Evolutionary conservation across 208 protist species (phyloP), one percentile per base, ranked within the genome.

Genomic region (Leishmania lainsoni): DNA sequence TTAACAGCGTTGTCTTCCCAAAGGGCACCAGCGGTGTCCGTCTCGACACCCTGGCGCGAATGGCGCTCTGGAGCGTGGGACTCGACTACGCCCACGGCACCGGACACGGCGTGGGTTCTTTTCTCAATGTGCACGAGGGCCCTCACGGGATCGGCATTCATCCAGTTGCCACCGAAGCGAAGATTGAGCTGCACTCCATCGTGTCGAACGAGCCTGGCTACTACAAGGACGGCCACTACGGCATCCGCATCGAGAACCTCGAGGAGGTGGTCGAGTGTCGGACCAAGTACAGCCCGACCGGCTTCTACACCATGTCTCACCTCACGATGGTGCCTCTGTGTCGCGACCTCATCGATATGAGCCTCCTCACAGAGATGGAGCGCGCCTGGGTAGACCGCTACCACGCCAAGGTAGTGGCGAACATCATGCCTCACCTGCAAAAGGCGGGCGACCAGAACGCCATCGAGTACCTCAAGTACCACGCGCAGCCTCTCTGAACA

Each of bases 241-340:
- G 99, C 83, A 99, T 99, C 79, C 97, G 99, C 75, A 99, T 99
- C 80, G 99, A 99, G 82, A 99, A 99, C 85, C 90, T 99, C 48
- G 92, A 99, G 79, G 76, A 98, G 29, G 87, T 98, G n/a, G 90
- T 98, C 10, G 66, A 79, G 51, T 89, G 81, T 10, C 29, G 71
- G 10, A 95, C 95, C 45, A 81, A 81, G 66, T 81, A 94, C 81
- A 93, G 88, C 79, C 83, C 81, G 17, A 82, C 89, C 32, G 88
- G 89, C 39, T 97, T 95, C 80, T 81, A 96, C 39, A 87, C 79
- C 26, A 92, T 99, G 68, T 89, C 96, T 6, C 83, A 83, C 9
- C 80, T 99, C 17, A 99, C 98, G 1, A 81, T 98, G 66, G 94
- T 87, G 14, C 98, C 98, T 49, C 90, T 99, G 17, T 96, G 97